Evolutionary conservation across 805 yeast species (phyloP).

Genomic region (Starmerella cellae): DNA sequence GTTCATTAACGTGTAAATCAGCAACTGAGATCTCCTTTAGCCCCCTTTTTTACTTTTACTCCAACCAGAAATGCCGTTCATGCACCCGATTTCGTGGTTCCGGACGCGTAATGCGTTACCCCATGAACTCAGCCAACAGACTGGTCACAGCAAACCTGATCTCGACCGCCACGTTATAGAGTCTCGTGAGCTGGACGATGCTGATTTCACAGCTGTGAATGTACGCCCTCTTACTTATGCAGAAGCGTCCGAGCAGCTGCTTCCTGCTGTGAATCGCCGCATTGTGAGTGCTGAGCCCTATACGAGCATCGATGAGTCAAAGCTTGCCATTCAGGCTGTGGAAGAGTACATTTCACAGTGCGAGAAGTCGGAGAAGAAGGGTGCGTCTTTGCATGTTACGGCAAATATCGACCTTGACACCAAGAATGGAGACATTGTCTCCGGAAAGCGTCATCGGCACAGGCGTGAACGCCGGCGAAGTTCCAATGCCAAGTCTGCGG

Average conservation of each 20-base stretch:
- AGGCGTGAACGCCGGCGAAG: constrained; percentile 5
- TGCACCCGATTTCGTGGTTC: background rate
- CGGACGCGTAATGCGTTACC: background rate
- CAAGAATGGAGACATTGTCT: background rate
- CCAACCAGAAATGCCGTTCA: background rate
- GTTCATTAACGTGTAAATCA: constrained; percentile 5
- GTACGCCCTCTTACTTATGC: constrained; percentile 40
- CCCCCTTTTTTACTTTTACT: too few relatives aligned
- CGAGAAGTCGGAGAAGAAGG: background rate
- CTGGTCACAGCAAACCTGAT: background rate
- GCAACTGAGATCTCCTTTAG: background rate
- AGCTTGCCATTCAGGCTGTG: constrained; percentile 11
- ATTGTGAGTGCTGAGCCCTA: constrained; percentile 1
- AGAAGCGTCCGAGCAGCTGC: constrained; percentile 33
- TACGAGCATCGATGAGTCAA: constrained; percentile 10
- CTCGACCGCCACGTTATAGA: constrained; percentile 13
- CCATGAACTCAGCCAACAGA: background rate
- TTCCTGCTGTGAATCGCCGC: constrained; percentile 4
- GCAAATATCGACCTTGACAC: constrained; percentile 8
- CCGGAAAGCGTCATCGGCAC: background rate
- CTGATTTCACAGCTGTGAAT: constrained; percentile 33
- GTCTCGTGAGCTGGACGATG: constrained; percentile 21
- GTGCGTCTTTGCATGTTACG: constrained; percentile 6
- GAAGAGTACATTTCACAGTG: constrained; percentile 6
- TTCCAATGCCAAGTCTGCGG: background rate